A percentile compares a stretch with the other conserved stretches of the same genome.
Conservation (phyloP, 2,329 filamentous ascomycete species). For the Trichoderma brevicompactum region DNA sequence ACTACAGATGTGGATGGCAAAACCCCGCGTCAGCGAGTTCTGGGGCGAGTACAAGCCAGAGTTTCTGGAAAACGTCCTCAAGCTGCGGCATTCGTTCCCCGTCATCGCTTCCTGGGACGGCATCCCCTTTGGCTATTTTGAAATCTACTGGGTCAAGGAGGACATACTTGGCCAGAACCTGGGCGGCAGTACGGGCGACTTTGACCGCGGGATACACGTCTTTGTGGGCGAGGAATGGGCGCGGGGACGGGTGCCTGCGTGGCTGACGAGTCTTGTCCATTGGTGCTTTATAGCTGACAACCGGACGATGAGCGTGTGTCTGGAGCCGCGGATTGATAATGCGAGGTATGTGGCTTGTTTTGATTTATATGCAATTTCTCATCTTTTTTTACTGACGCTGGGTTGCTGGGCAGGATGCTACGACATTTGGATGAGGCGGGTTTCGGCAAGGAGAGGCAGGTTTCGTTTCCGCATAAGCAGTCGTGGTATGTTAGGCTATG, state of each 20-base stretch:
- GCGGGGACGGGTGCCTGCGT: slow-evolving; percentile 76
- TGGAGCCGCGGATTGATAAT: slow-evolving; percentile 94
- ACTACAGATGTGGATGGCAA: slow-evolving; percentile 86
- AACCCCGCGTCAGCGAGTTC: slow-evolving; percentile 78
- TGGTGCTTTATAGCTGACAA: slow-evolving; percentile 78
- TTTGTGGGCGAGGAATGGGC: slow-evolving; percentile 93
- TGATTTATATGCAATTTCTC: no score
- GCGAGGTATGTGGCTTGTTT: slow-evolving; percentile 63
- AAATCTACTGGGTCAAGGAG: slow-evolving; percentile 98
- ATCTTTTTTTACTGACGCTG: background rate
- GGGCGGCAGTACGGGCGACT: slow-evolving; percentile 70
- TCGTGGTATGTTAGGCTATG: slow-evolving; percentile 81
- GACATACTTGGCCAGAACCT: slow-evolving; percentile 75
- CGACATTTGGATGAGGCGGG: slow-evolving; percentile 73
- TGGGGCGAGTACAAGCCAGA: slow-evolving; percentile 73
- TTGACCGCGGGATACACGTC: slow-evolving; percentile 86
- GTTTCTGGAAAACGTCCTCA: slow-evolving; percentile 70
- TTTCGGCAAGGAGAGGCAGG: slow-evolving; percentile 84
- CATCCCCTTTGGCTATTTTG: slow-evolving; percentile 94
- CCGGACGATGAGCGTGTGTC: slow-evolving; percentile 78
- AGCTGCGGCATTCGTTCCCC: slow-evolving; percentile 78
- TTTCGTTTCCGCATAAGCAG: slow-evolving; percentile 91
- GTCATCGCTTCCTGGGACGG: slow-evolving; percentile 94
- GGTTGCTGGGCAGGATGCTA: slow-evolving; percentile 35
- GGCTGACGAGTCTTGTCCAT: slow-evolving; percentile 87